Percentiles rank a stretch among this genome's conserved stretches.
Conservation (phyloP, 2,329 filamentous ascomycete genomes). For the Stagonosporopsis vannaccii region DNA sequence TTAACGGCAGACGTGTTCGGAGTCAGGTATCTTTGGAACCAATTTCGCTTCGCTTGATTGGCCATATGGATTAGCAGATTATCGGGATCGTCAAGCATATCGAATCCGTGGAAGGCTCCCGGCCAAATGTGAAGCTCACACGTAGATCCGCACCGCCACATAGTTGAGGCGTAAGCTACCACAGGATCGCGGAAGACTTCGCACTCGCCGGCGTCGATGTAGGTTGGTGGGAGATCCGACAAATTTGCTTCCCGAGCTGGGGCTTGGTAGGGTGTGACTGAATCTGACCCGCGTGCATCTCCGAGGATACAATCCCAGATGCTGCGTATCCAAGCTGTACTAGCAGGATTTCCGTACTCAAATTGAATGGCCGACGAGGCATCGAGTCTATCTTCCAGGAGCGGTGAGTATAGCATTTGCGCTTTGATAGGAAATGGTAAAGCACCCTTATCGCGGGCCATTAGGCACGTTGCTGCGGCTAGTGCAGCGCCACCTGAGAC, state of each 20-base stretch:
- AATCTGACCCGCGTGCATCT: neutral
- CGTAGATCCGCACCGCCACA: slow-evolving; percentile 4
- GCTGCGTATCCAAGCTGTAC: neutral
- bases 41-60: too few relatives aligned
- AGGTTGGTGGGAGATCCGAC: slow-evolving; percentile 24
- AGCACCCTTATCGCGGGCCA: neutral
- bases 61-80: too few relatives aligned
- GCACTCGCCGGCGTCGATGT: slow-evolving; percentile 31
- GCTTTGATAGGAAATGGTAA: neutral
- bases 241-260: slow-evolving; percentile 14
- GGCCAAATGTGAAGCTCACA: neutral
- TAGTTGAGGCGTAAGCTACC: slow-evolving; percentile 21
- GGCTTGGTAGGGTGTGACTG: neutral
- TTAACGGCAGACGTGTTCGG: too few relatives aligned
- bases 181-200: slow-evolving; percentile 30
- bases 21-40: too few relatives aligned
- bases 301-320: neutral
- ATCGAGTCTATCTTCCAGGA: neutral
- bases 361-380: neutral
- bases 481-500: neutral
- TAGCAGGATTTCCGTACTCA: neutral
- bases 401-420: neutral
- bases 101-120: neutral
- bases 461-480: neutral
- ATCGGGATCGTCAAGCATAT: neutral